Evolutionary conservation across 768 basidiomycete genomes (phyloP).

Genomic region (Favolaschia claudopus): DNA sequence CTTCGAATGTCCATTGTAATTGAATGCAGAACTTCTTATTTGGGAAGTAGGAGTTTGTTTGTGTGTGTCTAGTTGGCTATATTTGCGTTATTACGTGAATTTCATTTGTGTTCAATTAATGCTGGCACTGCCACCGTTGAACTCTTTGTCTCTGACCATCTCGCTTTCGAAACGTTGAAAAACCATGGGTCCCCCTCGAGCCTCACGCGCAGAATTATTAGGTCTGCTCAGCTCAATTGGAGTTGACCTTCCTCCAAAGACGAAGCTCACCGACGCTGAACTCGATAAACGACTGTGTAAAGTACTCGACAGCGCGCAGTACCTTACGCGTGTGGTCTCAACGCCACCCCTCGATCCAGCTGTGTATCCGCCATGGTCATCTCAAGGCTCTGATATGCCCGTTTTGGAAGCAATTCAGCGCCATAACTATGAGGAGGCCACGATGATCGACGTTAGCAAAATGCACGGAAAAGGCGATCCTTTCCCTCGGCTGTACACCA

Average conservation of each 20-base stretch:
- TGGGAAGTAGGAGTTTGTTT: too few relatives aligned
- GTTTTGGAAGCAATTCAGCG: constrained; percentile 12
- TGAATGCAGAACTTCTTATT: too few relatives aligned
- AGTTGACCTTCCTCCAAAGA: constrained; percentile 16
- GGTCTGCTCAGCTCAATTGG: constrained; percentile 1
- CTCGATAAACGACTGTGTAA: constrained; percentile 23
- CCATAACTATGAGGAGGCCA: constrained; percentile 16
- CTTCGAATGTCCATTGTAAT: too few relatives aligned
- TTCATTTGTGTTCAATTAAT: too few relatives aligned
- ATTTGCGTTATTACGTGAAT: too few relatives aligned
- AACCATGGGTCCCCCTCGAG: too few relatives aligned
- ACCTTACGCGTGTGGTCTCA: constrained; percentile 17
- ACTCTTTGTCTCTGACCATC: too few relatives aligned
- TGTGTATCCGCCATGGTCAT: constrained; percentile 1
- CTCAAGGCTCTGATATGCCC: constrained; percentile 7
- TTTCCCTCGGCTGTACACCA: constrained; percentile 1
- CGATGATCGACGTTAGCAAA: neutral
- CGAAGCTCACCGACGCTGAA: constrained; percentile 19
- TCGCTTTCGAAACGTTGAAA: too few relatives aligned
- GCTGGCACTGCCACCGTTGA: too few relatives aligned
- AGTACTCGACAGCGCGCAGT: constrained; percentile 17
- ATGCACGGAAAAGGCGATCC: constrained; percentile 8
- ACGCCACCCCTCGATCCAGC: constrained; percentile 7
- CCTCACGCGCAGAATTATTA: neutral
- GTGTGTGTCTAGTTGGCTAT: too few relatives aligned